Base-by-base conservation (phyloP, 1,284 basidiomycete genomes). In the Ceratobasidium sp. region DNA sequence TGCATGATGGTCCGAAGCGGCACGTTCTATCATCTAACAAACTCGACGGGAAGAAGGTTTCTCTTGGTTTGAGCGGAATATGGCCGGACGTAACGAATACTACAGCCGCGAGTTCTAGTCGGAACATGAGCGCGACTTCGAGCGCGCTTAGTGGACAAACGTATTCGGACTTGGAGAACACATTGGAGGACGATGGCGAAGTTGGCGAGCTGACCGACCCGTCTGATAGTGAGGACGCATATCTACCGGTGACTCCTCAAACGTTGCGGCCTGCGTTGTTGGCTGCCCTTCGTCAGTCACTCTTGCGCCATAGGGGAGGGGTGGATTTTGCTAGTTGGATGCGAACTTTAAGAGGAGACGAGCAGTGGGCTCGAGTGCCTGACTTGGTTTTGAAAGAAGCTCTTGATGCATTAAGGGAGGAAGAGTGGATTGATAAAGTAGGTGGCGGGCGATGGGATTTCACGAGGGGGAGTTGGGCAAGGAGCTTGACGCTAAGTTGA, bases 391-490 rank as follows among this genome's bases (percentile, higher is more conserved):
- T 76, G 2, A 76, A 66, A 5, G 73, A 76, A 33, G 44, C 63
- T 7, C 12, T 76, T 9, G 73, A 76, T 3, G 20, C 33, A 6
- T 18, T 76, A 3, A 20, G 60, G 28, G 51, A 55, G 61, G 73
- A 76, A 33, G 73, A 76, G 18, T 76, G 73, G 73, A 51, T 76
- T 39, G n/a, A 49, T 40, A 76, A 46, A 46, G 73, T 76, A 13
- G 73, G 73, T 2, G 61, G 61, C 3, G 73, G 23, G 15, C 60
- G 63, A 39, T 76, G 73, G 73, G 61, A 76, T 66, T 76, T 76
- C 28, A 76, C 73, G n/a, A 64, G 73, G 26, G 73, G 73, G 7
- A 76, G 73, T 20, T 76, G 73, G 73, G 73, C 73, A 13, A 51
- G 23, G 40, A 76, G 73, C 26, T 44, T 76, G 63, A 66, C 46